These are phyloP conservation scores for Bassia scoparia DNA, from an alignment of 148 eudicot species.

Conservation along the genomic window DNA sequence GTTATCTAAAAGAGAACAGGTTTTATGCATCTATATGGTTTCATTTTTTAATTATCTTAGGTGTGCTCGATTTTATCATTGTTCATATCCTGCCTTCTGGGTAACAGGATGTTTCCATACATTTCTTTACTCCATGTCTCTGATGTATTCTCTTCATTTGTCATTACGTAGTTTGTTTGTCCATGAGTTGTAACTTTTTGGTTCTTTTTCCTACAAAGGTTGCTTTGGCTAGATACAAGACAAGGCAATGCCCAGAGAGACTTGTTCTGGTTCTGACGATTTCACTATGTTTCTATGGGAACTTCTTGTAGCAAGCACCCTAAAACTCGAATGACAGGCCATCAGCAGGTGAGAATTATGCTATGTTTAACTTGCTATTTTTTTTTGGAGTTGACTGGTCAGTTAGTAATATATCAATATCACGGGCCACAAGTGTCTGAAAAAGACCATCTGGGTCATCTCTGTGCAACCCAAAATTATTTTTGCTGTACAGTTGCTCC, in stretches of 20 bases:
- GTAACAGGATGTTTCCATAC: background rate
- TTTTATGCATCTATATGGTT: background rate
- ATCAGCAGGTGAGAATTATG: conserved; percentile 68
- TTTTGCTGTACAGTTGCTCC: no score
- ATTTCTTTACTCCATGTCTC: background rate
- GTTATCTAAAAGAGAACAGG: background rate
- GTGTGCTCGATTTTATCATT: no score
- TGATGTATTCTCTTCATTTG: background rate
- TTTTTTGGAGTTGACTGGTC: no score
- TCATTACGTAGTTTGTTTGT: background rate
- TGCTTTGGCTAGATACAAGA: conserved; percentile 77
- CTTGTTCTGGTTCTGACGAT: conserved; percentile 99
- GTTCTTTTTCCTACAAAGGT: conserved; percentile 38
- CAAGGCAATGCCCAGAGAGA: conserved; percentile 87
- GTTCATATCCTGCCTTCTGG: background rate
- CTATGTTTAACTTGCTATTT: background rate
- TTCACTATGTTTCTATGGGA: conserved; percentile 98
- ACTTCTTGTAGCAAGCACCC: conserved; percentile 89
- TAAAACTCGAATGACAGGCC: conserved; percentile 94
- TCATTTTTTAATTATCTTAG: background rate
- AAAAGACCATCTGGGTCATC: no score
- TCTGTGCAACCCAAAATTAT: no score
- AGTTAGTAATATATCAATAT: no score
- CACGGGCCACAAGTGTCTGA: no score
- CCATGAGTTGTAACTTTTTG: background rate